Evolutionary conservation across 257 asterid genomes (phyloP).

Genomic region (Capsicum baccatum): DNA sequence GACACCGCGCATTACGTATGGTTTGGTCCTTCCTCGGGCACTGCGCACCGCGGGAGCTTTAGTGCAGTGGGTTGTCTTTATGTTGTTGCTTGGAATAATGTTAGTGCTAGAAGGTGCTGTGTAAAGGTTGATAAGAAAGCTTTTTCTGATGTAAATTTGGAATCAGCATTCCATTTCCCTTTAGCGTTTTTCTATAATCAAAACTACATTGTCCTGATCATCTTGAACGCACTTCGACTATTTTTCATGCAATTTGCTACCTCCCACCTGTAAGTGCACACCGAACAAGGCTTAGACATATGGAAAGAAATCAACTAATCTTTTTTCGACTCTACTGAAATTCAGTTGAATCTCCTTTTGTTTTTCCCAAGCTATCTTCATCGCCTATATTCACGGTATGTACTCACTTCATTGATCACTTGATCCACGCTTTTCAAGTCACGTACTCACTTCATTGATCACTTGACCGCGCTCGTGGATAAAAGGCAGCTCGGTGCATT

Average conservation of each 20-base stretch:
- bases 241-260: background rate
- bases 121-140: background rate
- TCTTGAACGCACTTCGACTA: background rate
- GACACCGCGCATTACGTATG: too few relatives aligned
- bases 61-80: background rate
- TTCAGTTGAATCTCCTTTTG: background rate
- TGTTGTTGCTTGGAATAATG: background rate
- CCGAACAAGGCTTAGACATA: background rate
- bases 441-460: background rate
- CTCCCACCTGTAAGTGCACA: background rate
- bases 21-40: too few relatives aligned
- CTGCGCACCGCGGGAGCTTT: too few relatives aligned
- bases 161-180: slow-evolving; percentile 16
- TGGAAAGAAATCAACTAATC: background rate
- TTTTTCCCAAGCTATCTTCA: background rate
- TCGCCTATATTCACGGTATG: background rate
- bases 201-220: accelerated
- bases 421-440: background rate
- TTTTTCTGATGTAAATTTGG: background rate
- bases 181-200: background rate
- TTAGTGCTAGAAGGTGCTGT: background rate
- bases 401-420: background rate
- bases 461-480: background rate
- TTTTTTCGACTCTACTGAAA: background rate
- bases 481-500: too few relatives aligned